A percentile compares a stretch with the other conserved stretches of the same genome.
These are phyloP conservation scores for Biscogniauxia mediterranea DNA, from an alignment of 2,329 filamentous ascomycete genomes.

Conservation along the genomic window DNA sequence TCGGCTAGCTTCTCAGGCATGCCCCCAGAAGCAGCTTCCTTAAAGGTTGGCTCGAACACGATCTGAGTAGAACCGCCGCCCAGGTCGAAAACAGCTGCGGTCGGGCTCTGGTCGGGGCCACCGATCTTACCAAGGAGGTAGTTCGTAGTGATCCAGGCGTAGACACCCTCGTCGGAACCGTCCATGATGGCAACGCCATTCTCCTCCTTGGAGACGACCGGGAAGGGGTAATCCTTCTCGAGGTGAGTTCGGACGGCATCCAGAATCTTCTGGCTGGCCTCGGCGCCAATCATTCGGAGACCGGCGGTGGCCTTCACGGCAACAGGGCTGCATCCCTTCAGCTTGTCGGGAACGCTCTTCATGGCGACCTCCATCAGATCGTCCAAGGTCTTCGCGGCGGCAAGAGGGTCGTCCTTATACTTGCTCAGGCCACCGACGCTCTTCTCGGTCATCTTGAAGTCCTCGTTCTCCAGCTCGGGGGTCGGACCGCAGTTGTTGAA, in stretches of 20 bases:
- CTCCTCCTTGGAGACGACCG: constrained; percentile 80
- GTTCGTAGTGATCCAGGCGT: constrained; percentile 98
- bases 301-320: constrained; percentile 98
- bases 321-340: constrained; percentile 88
- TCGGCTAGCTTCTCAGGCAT: constrained; percentile 83
- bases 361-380: constrained; percentile 83
- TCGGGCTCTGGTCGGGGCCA: constrained; percentile 82
- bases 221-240: constrained; percentile 90
- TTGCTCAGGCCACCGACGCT: constrained; percentile 81
- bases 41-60: constrained; percentile 95
- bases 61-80: constrained; percentile 98
- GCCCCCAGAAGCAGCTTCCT: constrained; percentile 67
- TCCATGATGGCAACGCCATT: constrained; percentile 96
- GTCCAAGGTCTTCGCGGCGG: constrained; percentile 86
- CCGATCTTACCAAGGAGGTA: constrained; percentile 98
- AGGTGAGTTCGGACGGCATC: constrained; percentile 79
- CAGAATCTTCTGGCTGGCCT: constrained; percentile 80
- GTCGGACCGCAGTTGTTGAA: constrained; percentile 98
- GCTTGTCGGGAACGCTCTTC: constrained; percentile 77
- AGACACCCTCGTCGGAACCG: constrained; percentile 93
- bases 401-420: constrained; percentile 81
- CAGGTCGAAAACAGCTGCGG: constrained; percentile 92
- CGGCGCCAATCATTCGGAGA: constrained; percentile 78
- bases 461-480: constrained; percentile 90
- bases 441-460: constrained; percentile 92